Evolutionary conservation across 129 eudicot genomes (phyloP), one percentile per base, ranked within the genome.

Genomic region (Escallonia rubra): DNA sequence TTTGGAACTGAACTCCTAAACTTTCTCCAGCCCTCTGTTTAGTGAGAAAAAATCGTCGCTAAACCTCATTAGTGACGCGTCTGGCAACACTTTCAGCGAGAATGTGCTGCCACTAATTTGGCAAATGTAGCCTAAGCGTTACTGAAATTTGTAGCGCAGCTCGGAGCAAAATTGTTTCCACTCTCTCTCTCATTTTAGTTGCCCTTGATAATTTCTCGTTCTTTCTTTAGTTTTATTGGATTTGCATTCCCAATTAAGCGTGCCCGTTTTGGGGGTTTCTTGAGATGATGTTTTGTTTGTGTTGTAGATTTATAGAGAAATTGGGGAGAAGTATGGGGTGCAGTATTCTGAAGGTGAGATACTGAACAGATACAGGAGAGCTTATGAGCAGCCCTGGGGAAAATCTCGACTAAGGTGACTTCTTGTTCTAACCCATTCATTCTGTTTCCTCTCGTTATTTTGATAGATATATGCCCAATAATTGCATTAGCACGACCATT

Each of bases 311-410:
- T 94, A 94, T 69, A 82, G 84, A 72, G 74, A 87, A 57, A 87
- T 94, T 70, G 99, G 99, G 69, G 96, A 94, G 82, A 94, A 94
- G 67, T 94, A 94, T 69, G 99, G 99, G 51, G 99, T 94, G 80
- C 70, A 79, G 6, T 81, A 67, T 51, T 86, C 90, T 41, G 97
- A 94, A 72, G 68, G 59, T 65, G 99, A 94, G 87, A 90, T 93
- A 69, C 56, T 94, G 65, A 66, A 45, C 61, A 85, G 97, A 78
- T 94, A 85, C 59, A 85, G 99, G 60, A 69, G 82, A 78, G 99
- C 99, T 69, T 94, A 94, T 74, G 97, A 76, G 81, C 96, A 90
- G 68, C 99, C 99, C 38, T 94, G 99, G 99, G 96, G 88, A 5
- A 68, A 87, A 87, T 94, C 99, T 72, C 82, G 97, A 38, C 89